phyloP scores from a whole-genome alignment of 192 early-diverging fungal species.

The Coemansia erecta region DNA sequence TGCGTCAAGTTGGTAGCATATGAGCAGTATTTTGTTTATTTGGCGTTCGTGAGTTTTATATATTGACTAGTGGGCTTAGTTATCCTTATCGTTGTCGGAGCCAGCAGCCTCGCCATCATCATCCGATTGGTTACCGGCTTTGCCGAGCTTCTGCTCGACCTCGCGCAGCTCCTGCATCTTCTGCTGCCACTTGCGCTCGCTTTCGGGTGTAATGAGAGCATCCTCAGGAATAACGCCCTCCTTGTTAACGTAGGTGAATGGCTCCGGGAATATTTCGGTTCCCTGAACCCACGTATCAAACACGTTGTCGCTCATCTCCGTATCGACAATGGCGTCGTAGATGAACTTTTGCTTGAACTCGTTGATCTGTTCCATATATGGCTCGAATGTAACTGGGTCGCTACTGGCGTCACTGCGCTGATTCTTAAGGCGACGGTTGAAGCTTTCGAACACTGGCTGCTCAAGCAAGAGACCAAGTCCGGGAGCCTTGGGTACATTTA shows the following conservation, averaged over 20 bases:
- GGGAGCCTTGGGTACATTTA: constrained; percentile 98
- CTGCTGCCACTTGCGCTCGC: constrained; percentile 8
- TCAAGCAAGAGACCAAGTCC: constrained; percentile 87
- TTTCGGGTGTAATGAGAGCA: constrained; percentile 35
- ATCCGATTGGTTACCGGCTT: too few species aligned
- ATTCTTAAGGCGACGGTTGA: constrained; percentile 53
- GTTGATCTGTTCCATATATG: constrained; percentile 68
- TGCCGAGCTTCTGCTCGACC: too few species aligned
- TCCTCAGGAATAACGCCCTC: constrained; percentile 51
- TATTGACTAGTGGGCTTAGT: too few species aligned
- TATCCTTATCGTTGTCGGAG: too few species aligned
- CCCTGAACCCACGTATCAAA: constrained; percentile 55
- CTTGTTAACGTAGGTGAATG: constrained; percentile 46
- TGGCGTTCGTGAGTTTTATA: too few species aligned
- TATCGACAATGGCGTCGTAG: constrained; percentile 73
- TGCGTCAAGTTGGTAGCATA: too few species aligned
- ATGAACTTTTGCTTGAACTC: constrained; percentile 88
- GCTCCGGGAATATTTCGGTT: constrained; percentile 48
- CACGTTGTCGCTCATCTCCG: constrained; percentile 64
- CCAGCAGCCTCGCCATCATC: too few species aligned
- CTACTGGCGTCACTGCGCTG: constrained; percentile 23
- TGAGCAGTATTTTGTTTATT: too few species aligned
- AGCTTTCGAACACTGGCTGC: constrained; percentile 66
- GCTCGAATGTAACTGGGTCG: constrained; percentile 57
- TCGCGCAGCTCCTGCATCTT: constrained; percentile 4